Conservation (phyloP, 768 basidiomycete species). For the Lanmaoa rubissima region DNA sequence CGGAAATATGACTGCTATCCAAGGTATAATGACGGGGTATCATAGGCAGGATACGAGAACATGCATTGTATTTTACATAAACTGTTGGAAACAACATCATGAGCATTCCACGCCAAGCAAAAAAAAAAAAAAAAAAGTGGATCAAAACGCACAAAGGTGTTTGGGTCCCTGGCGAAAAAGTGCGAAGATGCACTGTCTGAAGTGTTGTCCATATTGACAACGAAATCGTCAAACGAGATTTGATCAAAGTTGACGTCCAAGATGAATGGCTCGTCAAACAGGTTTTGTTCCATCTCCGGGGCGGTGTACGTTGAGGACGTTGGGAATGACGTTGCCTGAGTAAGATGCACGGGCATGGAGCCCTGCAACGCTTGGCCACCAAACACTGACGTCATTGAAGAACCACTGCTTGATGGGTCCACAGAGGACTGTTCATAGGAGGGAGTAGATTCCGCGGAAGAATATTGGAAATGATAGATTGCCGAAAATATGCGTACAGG, state of each 20-base stretch:
- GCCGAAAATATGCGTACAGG: conserved; percentile 50
- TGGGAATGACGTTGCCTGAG: conserved; percentile 7
- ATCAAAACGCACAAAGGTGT: conserved; percentile 34
- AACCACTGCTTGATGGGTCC: conserved; percentile 9
- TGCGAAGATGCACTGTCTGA: conserved; percentile 24
- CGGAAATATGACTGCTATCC: neutral
- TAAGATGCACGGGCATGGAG: neutral
- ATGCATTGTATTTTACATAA: conserved; percentile 18
- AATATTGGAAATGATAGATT: conserved; percentile 54
- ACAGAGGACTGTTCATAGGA: conserved; percentile 10
- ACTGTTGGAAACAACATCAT: conserved; percentile 11
- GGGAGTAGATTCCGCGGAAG: conserved; percentile 9
- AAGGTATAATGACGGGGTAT: neutral
- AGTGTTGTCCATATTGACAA: conserved; percentile 16
- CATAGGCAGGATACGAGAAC: neutral
- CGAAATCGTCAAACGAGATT: conserved; percentile 27
- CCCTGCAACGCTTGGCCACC: conserved; percentile 1
- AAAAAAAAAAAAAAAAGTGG: neutral
- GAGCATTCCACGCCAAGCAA: conserved; percentile 4
- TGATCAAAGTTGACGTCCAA: conserved; percentile 30
- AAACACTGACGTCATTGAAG: conserved; percentile 19
- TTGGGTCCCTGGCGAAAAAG: conserved; percentile 32
- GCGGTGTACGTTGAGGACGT: neutral
- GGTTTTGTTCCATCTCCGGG: conserved; percentile 19
- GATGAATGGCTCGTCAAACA: conserved; percentile 31